Base-by-base conservation (phyloP, 1,139 yeast genomes). In the Meyerozyma carpophila region DNA sequence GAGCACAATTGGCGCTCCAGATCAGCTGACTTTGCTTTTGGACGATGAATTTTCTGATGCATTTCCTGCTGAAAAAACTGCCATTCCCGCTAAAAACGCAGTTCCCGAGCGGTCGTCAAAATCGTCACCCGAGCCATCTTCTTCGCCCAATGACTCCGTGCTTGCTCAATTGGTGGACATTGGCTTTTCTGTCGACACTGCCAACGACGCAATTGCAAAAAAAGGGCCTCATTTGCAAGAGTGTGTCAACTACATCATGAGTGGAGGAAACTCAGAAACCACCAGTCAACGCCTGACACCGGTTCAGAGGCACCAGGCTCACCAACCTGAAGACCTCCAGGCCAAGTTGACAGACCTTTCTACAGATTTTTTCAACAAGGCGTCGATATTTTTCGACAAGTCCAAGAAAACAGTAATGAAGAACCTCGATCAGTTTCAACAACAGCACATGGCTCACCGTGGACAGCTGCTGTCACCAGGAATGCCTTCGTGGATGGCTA, bases 401-500 rank as follows among this genome's bases (percentile, higher is more conserved):
- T 85, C 93, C 2, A 74, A 75, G 47, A 70, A 80, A 47, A 80
- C 82, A 27, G 71, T 86, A 5, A 75, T 80, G 52, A 80, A 81
- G 53, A 86, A 87, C 36, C 67, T 85, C 37, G 86, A 81, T 45
- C 79, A 77, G 54, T 78, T 83, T 50, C 79, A 79, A 49, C 60
- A 59, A 11, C 51, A 44, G 32, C 37, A 34, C 21, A 34, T 24
- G 48, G 66, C 61, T 36, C 65, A 58, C 36, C 29, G 24, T 32
- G 21, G 29, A 14, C 37, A 10, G 14, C 32, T 10, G 34, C 51
- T 8, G 20, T 32, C 21, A 21, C 41, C 72, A 44, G 76, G 77
- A 13, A 65, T 75, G 47, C 96, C 96, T 0, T 81, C 84, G 3
- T 88, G 96, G 96, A 84, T 88, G 93, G 73, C 70, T 46, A 75